These are phyloP conservation scores for Cyberlindnera euphorbiiphila DNA, from an alignment of 805 yeast species.

Conservation along the genomic window DNA sequence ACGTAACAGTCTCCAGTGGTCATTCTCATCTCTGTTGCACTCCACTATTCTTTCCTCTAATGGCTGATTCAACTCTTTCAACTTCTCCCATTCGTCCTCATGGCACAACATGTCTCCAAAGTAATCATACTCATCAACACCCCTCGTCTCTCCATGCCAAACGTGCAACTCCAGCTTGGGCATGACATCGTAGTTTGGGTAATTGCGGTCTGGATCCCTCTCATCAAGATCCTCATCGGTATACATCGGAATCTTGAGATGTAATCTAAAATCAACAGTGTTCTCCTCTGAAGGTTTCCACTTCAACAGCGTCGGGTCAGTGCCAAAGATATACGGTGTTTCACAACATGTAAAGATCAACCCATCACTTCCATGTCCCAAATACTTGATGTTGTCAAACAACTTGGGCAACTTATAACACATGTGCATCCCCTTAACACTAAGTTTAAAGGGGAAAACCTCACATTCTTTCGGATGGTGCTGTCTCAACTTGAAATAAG, in stretches of 20 bases:
- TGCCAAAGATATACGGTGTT: conserved; percentile 83
- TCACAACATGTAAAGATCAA: conserved; percentile 88
- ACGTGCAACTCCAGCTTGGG: conserved; percentile 67
- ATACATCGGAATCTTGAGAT: conserved; percentile 52
- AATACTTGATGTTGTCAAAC: conserved; percentile 60
- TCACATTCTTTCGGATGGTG: conserved; percentile 69
- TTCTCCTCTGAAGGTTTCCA: conserved; percentile 99
- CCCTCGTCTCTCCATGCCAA: conserved; percentile 74
- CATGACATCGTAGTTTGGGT: conserved; percentile 74
- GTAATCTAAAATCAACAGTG: conserved; percentile 81
- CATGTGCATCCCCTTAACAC: conserved; percentile 83
- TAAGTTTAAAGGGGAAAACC: conserved; percentile 79
- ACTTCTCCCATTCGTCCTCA: conserved; percentile 76
- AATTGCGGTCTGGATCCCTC: conserved; percentile 68
- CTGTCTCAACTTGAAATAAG: conserved; percentile 68
- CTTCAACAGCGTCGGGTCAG: conserved; percentile 80
- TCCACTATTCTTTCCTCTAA: conserved; percentile 87
- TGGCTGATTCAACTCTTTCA: conserved; percentile 72
- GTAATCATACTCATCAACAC: conserved; percentile 56
- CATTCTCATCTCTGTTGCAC: conserved; percentile 59
- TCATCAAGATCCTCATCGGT: conserved; percentile 57
- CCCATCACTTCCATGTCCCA: conserved; percentile 92
- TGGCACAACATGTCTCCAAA: conserved; percentile 60
- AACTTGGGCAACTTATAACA: conserved; percentile 76
- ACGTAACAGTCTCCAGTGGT: conserved; percentile 76